phyloP scores from a whole-genome alignment of 1,139 yeast species.

The Meyerozyma athensensis region DNA sequence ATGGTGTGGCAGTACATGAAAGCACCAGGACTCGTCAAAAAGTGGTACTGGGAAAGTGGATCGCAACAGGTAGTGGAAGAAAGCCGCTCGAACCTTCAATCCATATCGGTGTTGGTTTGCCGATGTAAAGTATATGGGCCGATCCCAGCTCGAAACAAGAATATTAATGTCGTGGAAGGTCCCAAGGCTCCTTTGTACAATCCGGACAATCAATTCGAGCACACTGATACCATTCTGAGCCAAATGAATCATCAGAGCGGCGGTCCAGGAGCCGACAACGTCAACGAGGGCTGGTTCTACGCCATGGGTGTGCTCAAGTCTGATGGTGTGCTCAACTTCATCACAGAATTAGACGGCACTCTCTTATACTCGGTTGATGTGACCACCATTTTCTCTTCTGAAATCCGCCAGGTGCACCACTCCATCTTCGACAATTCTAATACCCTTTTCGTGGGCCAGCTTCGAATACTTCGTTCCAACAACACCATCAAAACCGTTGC shows the following conservation, averaged over 20 bases:
- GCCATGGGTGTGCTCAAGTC: conserved; percentile 71
- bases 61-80: conserved; percentile 1
- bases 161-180: conserved; percentile 37
- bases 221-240: conserved; percentile 1
- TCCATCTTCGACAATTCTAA: conserved; percentile 61
- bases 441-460: conserved; percentile 54
- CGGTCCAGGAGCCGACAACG: conserved; percentile 12
- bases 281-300: conserved; percentile 65
- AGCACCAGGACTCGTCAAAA: conserved; percentile 54
- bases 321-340: conserved; percentile 59
- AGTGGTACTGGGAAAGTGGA: conserved; percentile 47
- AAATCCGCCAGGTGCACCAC: conserved; percentile 63
- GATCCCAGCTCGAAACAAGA: conserved; percentile 40
- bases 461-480: conserved; percentile 47
- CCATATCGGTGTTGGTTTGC: conserved; percentile 52
- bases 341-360: conserved; percentile 64
- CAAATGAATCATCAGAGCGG: conserved; percentile 5
- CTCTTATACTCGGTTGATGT: conserved; percentile 61
- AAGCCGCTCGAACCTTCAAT: conserved; percentile 11
- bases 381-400: conserved; percentile 52
- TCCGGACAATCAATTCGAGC: conserved; percentile 15
- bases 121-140: conserved; percentile 65
- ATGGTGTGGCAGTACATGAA: conserved; percentile 62
- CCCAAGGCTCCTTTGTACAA: conserved; percentile 45
- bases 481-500: conserved; percentile 34